A percentile compares a stretch with the other conserved stretches of the same genome.
These are phyloP conservation scores for Elsinoe fawcettii DNA, from an alignment of 2,329 filamentous ascomycete genomes.

Conservation along the genomic window DNA sequence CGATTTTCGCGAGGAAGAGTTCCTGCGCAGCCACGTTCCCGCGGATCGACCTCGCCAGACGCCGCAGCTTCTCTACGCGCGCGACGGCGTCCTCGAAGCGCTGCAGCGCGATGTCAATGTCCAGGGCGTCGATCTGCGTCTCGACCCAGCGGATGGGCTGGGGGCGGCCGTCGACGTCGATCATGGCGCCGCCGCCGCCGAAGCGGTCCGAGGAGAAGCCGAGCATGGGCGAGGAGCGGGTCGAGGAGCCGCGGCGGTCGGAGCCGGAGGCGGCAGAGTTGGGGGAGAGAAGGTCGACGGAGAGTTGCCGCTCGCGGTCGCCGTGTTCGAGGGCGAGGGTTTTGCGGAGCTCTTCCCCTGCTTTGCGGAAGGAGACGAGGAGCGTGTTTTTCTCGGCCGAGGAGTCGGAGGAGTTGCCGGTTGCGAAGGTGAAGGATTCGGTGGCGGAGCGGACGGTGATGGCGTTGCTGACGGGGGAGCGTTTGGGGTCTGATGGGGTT, in stretches of 20 bases:
- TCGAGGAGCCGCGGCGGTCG: constrained; percentile 8
- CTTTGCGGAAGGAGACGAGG: constrained; percentile 83
- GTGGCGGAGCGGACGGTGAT: constrained; percentile 84
- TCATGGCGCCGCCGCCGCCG: constrained; percentile 55
- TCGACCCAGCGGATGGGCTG: constrained; percentile 96
- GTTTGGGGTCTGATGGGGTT: constrained; percentile 31
- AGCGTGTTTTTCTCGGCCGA: constrained; percentile 70
- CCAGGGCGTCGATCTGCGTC: constrained; percentile 86
- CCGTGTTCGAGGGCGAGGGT: constrained; percentile 79
- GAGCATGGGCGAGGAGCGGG: constrained; percentile 45
- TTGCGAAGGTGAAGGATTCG: constrained; percentile 91
- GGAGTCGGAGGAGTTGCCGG: constrained; percentile 62
- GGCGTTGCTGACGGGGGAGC: constrained; percentile 61
- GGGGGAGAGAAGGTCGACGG: constrained; percentile 24
- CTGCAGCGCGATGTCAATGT: constrained; percentile 91
- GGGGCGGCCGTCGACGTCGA: constrained; percentile 94
- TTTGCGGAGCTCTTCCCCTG: constrained; percentile 84
- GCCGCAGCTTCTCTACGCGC: constrained; percentile 76
- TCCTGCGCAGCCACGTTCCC: constrained; percentile 83
- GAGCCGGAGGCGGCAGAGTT: constrained; percentile 23
- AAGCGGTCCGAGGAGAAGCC: constrained; percentile 60
- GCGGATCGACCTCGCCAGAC: constrained; percentile 69
- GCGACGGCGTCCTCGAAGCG: constrained; percentile 77
- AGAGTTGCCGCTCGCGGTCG: constrained; percentile 60
- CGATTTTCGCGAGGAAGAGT: constrained; percentile 84